These are phyloP conservation scores for Brettanomyces naardenensis DNA, from an alignment of 805 yeast genomes.

Conservation along the genomic window DNA sequence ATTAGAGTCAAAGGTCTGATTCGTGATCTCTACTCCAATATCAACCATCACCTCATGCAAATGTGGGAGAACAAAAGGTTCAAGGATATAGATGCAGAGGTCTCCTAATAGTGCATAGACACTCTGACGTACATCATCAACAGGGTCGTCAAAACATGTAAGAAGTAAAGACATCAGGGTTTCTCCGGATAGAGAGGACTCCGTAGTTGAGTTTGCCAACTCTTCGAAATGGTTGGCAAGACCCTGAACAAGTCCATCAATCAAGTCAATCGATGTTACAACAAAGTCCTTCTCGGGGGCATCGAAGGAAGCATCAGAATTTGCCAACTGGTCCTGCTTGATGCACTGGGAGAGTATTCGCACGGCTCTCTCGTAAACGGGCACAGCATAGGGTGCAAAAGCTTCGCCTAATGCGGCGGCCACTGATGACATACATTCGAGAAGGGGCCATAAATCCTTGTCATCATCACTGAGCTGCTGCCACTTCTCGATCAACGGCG, in stretches of 20 bases:
- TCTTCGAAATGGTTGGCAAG: conserved; percentile 56
- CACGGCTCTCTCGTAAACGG: conserved; percentile 74
- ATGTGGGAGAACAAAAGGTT: conserved; percentile 37
- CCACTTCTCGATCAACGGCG: conserved; percentile 84
- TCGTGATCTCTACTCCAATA: conserved; percentile 61
- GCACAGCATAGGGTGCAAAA: conserved; percentile 84
- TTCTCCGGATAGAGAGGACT: conserved; percentile 14
- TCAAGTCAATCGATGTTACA: conserved; percentile 79
- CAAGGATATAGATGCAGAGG: conserved; percentile 55
- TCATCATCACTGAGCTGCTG: conserved; percentile 66
- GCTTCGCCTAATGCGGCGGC: conserved; percentile 80
- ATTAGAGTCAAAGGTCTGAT: conserved; percentile 38
- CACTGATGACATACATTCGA: conserved; percentile 88
- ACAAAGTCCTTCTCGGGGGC: conserved; percentile 87
- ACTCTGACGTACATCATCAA: conserved; percentile 86
- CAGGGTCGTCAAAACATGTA: conserved; percentile 65
- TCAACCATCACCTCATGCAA: conserved; percentile 50
- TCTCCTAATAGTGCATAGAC: conserved; percentile 90
- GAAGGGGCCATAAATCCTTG: conserved; percentile 79
- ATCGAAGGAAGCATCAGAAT: conserved; percentile 55
- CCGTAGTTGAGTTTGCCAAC: conserved; percentile 24
- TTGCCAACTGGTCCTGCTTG: conserved; percentile 54
- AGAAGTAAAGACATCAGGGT: conserved; percentile 53
- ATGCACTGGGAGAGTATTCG: conserved; percentile 63
- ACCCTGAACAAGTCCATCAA: conserved; percentile 93